Percentiles rank a stretch among this genome's conserved stretches.
phyloP scores from a whole-genome alignment of 352 stramenopile genomes.

The Pythium oligandrum region DNA sequence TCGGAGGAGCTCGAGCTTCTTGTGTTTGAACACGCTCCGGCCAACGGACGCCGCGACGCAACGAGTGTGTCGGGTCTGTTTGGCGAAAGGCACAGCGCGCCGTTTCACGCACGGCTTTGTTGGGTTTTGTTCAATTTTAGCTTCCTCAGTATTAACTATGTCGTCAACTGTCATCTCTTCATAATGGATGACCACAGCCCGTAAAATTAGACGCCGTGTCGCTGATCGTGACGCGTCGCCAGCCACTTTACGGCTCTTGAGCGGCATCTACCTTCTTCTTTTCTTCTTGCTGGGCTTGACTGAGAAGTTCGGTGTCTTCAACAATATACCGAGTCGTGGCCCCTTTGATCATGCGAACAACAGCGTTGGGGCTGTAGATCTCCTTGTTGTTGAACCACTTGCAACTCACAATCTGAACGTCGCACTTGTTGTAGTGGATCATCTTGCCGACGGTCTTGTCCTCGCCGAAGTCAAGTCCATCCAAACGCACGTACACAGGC shows the following conservation, averaged over 20 bases:
- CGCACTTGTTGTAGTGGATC: conserved; percentile 76
- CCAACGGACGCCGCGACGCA: too few species aligned
- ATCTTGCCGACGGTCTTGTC: conserved; percentile 82
- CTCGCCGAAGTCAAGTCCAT: conserved; percentile 67
- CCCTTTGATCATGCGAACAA: conserved; percentile 69
- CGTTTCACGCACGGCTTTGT: too few species aligned
- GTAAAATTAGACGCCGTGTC: too few species aligned
- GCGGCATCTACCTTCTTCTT: conserved; percentile 5
- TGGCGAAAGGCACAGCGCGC: too few species aligned
- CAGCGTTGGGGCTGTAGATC: conserved; percentile 58
- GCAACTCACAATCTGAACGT: conserved; percentile 77
- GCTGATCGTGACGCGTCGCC: conserved; percentile 1
- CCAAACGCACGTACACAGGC: conserved; percentile 53
- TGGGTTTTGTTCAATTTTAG: too few species aligned
- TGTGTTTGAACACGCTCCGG: too few species aligned
- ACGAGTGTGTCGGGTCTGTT: too few species aligned
- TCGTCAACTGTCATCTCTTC: too few species aligned
- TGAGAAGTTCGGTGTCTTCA: conserved; percentile 51
- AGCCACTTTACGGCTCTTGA: neutral
- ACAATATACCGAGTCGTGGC: conserved; percentile 41
- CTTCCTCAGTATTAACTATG: too few species aligned
- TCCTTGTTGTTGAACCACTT: conserved; percentile 86
- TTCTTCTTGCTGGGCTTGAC: conserved; percentile 22
- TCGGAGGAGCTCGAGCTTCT: neutral
- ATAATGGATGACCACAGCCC: too few species aligned